Conservation (phyloP, 2,329 filamentous ascomycete species). For the Volutella citrinella region DNA sequence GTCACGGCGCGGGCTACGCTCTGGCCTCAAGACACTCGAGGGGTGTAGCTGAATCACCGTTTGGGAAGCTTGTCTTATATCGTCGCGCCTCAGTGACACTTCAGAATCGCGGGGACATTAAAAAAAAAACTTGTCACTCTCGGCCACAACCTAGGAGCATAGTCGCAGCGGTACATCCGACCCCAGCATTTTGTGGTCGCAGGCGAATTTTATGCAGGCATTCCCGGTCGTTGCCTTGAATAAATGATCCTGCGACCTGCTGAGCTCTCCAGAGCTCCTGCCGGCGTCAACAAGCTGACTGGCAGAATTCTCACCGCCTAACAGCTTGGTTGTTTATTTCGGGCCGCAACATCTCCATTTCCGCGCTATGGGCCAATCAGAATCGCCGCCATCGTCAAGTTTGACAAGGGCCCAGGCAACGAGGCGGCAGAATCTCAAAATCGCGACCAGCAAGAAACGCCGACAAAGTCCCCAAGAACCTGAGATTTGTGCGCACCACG, state of each 20-base stretch:
- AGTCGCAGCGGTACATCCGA: not conserved
- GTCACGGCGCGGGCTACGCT: no score
- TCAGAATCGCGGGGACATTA: not conserved
- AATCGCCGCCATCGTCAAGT: constrained; percentile 15
- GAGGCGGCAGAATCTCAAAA: constrained; percentile 32
- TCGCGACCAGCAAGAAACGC: constrained; percentile 22
- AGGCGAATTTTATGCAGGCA: constrained; percentile 1
- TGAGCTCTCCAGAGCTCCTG: constrained; percentile 5
- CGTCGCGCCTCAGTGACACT: no score
- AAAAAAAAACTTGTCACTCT: constrained; percentile 2
- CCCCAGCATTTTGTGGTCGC: no score
- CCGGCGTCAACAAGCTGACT: constrained; percentile 11
- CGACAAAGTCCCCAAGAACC: constrained; percentile 22
- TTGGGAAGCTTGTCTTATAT: no score
- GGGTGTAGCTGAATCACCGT: no score
- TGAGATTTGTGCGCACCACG: constrained; percentile 15
- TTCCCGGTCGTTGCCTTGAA: constrained; percentile 6
- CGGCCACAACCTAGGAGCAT: constrained; percentile 2
- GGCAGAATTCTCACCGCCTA: constrained; percentile 37
- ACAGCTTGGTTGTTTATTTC: constrained; percentile 22
- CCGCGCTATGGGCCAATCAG: constrained; percentile 24
- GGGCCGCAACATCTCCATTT: constrained; percentile 22
- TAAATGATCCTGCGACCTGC: not conserved
- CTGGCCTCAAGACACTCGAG: no score
- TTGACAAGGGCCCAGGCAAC: constrained; percentile 23